phyloP scores from a whole-genome alignment of 495 filamentous ascomycete genomes.

The Xylaria bambusicola region DNA sequence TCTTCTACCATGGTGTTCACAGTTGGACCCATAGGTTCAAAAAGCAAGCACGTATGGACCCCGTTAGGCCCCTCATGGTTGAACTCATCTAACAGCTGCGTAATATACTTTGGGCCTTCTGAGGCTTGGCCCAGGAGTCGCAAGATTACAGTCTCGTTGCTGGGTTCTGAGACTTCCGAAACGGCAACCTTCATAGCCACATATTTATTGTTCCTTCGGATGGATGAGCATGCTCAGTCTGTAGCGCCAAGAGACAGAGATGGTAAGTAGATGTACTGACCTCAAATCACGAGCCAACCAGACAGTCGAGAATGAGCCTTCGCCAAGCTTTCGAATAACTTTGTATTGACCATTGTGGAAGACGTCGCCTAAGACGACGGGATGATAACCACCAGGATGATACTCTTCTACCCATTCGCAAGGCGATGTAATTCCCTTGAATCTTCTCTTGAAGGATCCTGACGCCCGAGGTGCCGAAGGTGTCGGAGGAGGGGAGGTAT shows the following conservation, averaged over 20 bases:
- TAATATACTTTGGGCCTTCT: slow-evolving; percentile 21
- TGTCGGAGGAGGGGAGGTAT: background rate
- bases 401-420: slow-evolving; percentile 33
- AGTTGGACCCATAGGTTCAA: slow-evolving; percentile 50
- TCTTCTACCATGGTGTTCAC: slow-evolving; percentile 39
- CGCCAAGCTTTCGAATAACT: slow-evolving; percentile 52
- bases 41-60: slow-evolving; percentile 50
- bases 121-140: slow-evolving; percentile 16
- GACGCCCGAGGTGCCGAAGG: background rate
- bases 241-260: slow-evolving; percentile 22
- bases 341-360: slow-evolving; percentile 45
- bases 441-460: background rate
- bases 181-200: slow-evolving; percentile 44
- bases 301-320: slow-evolving; percentile 52
- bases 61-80: slow-evolving; percentile 51
- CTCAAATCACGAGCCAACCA: slow-evolving; percentile 48
- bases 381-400: slow-evolving; percentile 46
- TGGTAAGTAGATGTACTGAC: slow-evolving; percentile 15
- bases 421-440: background rate
- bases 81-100: slow-evolving; percentile 44
- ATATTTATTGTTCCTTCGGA: slow-evolving; percentile 29
- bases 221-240: slow-evolving; percentile 14
- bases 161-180: slow-evolving; percentile 25
- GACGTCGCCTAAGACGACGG: slow-evolving; percentile 41
- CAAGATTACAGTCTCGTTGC: slow-evolving; percentile 30